Evolutionary conservation across 2,329 filamentous ascomycete species (phyloP).

Genomic region (Ustulina deusta): DNA sequence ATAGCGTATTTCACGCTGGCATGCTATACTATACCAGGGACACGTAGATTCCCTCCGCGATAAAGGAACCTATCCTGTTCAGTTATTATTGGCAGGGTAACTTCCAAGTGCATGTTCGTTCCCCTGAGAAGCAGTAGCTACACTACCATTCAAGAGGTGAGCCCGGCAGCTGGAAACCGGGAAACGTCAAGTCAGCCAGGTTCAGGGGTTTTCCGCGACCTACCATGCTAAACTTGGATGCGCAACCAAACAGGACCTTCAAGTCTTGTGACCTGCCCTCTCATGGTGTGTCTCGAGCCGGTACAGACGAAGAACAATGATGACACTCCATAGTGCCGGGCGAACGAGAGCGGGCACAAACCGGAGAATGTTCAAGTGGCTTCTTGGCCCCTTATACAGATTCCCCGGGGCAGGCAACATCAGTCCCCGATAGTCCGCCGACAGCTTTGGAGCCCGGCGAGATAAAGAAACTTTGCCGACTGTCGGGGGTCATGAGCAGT

Average conservation of each 20-base stretch:
- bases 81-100: slow-evolving; percentile 17
- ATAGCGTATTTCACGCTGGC: background rate
- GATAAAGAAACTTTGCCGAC: background rate
- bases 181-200: slow-evolving; percentile 22
- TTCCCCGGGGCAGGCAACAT: background rate
- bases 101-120: background rate
- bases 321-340: slow-evolving; percentile 6
- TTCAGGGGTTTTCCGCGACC: slow-evolving; percentile 32
- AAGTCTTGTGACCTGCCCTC: slow-evolving; percentile 30
- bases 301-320: background rate
- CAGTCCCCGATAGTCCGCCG: background rate
- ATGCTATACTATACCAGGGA: too few relatives aligned
- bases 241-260: slow-evolving; percentile 21
- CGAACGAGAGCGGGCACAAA: slow-evolving; percentile 2
- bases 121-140: slow-evolving; percentile 8
- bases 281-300: background rate
- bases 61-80: background rate
- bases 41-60: too few relatives aligned
- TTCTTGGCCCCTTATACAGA: background rate
- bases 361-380: background rate
- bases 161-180: slow-evolving; percentile 31
- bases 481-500: background rate
- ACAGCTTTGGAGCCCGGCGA: background rate
- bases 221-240: background rate
- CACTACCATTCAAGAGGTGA: slow-evolving; percentile 14